Conservation (phyloP, 2,329 filamentous ascomycete species). For the Nemania abortiva region DNA sequence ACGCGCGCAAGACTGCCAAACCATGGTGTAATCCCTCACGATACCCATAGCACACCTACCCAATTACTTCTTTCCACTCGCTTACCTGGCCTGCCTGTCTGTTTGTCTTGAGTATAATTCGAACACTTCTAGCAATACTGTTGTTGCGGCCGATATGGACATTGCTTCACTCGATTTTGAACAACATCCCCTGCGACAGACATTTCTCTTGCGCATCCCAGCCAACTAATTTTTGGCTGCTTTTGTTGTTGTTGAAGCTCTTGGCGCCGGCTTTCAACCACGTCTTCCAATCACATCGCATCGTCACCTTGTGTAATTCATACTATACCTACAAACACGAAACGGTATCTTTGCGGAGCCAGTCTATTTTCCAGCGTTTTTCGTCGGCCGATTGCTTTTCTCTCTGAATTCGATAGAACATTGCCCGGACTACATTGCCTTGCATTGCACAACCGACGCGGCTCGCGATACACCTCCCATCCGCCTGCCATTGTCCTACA, state of each 20-base stretch:
- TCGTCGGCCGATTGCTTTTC: not conserved
- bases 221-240: conserved; percentile 29
- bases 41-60: conserved; percentile 27
- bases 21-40: conserved; percentile 27
- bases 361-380: not conserved
- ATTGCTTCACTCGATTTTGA: conserved; percentile 32
- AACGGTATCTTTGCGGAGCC: not conserved
- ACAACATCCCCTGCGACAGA: conserved; percentile 34
- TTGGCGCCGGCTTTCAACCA: conserved; percentile 9
- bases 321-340: conserved; percentile 8
- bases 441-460: conserved; percentile 3
- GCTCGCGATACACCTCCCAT: not conserved
- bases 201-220: conserved; percentile 30
- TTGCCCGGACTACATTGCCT: conserved; percentile 13
- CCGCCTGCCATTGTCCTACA: not conserved
- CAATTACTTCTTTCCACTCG: conserved; percentile 5
- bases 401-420: not conserved
- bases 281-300: not conserved
- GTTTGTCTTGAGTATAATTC: conserved; percentile 25
- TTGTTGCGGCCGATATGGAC: conserved; percentile 31
- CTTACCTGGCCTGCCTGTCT: not conserved
- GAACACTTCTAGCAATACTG: conserved; percentile 17
- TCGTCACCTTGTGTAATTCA: conserved; percentile 7
- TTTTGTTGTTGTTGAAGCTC: conserved; percentile 13
- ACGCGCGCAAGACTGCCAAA: conserved; percentile 15